Percentiles rank a stretch among this genome's conserved stretches.
These are phyloP conservation scores for Exutisphaerella laricina DNA, from an alignment of 2,329 filamentous ascomycete genomes.

Conservation along the genomic window DNA sequence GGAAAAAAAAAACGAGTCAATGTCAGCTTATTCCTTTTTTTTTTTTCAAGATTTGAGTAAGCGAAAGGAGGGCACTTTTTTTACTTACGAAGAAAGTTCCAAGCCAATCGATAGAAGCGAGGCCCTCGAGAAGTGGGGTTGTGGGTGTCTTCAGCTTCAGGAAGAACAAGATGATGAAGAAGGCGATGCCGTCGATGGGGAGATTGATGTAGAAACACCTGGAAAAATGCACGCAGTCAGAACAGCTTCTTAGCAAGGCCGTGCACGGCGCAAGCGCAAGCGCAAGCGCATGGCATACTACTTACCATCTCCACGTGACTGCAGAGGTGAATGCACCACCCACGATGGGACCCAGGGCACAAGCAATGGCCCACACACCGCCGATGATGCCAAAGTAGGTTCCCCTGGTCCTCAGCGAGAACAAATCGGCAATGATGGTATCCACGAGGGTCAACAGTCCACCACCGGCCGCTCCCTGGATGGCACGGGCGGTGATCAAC, in stretches of 20 bases:
- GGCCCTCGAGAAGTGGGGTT: conserved; percentile 44
- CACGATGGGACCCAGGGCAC: conserved; percentile 48
- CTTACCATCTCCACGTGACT: conserved; percentile 49
- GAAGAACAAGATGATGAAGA: conserved; percentile 47
- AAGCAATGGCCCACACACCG: conserved; percentile 51
- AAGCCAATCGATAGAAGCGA: conserved; percentile 50
- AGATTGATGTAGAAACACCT: conserved; percentile 55
- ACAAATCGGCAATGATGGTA: conserved; percentile 52
- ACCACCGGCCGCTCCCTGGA: conserved; percentile 52
- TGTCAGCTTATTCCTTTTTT: too few species aligned
- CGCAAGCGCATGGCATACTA: conserved; percentile 25
- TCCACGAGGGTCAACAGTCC: conserved; percentile 49
- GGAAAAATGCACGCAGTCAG: background rate
- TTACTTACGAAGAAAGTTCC: conserved; percentile 40
- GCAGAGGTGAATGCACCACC: conserved; percentile 47
- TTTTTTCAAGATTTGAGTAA: too few species aligned
- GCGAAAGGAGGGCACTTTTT: too few species aligned
- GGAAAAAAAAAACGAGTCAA: too few species aligned
- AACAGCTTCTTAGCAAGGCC: too few species aligned
- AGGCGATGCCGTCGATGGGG: conserved; percentile 50
- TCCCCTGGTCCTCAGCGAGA: conserved; percentile 37
- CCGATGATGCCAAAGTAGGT: conserved; percentile 49
- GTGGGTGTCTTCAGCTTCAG: conserved; percentile 52
- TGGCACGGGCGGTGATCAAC: conserved; percentile 50
- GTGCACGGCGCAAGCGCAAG: too few species aligned